Base-by-base conservation (phyloP, 495 filamentous ascomycete genomes). In the Corynascus novoguineensis region DNA sequence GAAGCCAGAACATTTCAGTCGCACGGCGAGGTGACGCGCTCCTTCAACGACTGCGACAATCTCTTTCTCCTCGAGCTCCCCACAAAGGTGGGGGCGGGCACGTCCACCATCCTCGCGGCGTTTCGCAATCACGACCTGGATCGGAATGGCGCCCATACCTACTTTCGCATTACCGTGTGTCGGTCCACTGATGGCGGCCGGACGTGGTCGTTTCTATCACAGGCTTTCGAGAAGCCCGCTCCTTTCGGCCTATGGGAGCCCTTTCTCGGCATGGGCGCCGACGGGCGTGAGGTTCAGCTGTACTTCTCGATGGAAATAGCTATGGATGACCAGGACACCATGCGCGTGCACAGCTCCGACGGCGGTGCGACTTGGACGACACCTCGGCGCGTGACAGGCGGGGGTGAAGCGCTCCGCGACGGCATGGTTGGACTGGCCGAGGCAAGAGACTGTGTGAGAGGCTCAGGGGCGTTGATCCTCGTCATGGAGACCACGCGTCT, bases 111-210 rank as follows among this genome's bases (percentile, higher is more conserved):
- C 12, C 75, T 86, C 0, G 78, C 75, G 4, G 82, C 82, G 0
- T 86, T 85, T 65, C 75, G 83, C n/a, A 86, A 86, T 64, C 83
- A 86, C 60, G 76, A 81, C 54, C 65, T 71, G 10, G 54, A 69
- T 21, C 66, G 28, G 29, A 47, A 55, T 5, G 65, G 69, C 21
- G 71, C 65, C 1, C 73, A 70, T 21, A 81, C 75, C 0, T 72
- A 77, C 61, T 85, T 80, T 70, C 82, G 83, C 24, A 85, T 86
- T 63, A 84, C 80, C 0, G 74, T 86, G 14, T 85, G 79, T 60
- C 71, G 74, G 35, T 83, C 81, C 24, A 67, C 56, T 11, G 81
- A 86, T 60, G 73, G 71, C 44, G 83, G 81, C 1, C 68, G 61
- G 1, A 72, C 68, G 1, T 86, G 82, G 83, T 51, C 51, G 4